phyloP scores from a whole-genome alignment of 1,139 yeast species.

The Casaregolazyma lundiana region DNA sequence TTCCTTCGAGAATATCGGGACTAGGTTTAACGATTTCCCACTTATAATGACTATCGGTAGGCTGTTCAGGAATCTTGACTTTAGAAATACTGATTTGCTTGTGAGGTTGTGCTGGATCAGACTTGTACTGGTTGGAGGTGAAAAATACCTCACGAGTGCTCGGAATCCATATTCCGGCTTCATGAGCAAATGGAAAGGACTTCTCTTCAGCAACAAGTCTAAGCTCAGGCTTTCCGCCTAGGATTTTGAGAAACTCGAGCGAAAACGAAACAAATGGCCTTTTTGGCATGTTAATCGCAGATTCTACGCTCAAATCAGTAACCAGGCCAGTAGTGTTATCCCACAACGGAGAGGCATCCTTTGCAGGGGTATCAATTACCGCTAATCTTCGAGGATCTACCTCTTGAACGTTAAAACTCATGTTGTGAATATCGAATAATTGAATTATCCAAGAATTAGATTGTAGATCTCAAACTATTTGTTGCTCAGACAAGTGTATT shows the following conservation, averaged over 20 bases:
- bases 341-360: neutral
- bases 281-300: conserved; percentile 5
- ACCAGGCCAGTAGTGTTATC: neutral
- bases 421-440: neutral
- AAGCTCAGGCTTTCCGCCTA: conserved; percentile 15
- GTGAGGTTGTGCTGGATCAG: conserved; percentile 8
- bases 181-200: conserved; percentile 23
- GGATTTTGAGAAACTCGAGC: conserved; percentile 13
- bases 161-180: conserved; percentile 26
- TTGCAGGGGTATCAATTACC: neutral
- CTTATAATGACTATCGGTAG: conserved; percentile 8
- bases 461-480: too few species aligned
- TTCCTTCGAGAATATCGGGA: conserved; percentile 21
- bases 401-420: neutral
- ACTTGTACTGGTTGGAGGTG: conserved; percentile 21
- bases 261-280: conserved; percentile 17
- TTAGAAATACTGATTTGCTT: conserved; percentile 9
- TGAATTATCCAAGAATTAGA: neutral
- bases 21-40: conserved; percentile 11
- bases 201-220: conserved; percentile 15
- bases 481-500: too few species aligned
- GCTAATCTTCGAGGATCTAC: neutral
- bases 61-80: conserved; percentile 11
- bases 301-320: conserved; percentile 3
- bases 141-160: conserved; percentile 22